These are phyloP conservation scores for Naganishia kalamii DNA, from an alignment of 768 basidiomycete species.

Conservation along the genomic window DNA sequence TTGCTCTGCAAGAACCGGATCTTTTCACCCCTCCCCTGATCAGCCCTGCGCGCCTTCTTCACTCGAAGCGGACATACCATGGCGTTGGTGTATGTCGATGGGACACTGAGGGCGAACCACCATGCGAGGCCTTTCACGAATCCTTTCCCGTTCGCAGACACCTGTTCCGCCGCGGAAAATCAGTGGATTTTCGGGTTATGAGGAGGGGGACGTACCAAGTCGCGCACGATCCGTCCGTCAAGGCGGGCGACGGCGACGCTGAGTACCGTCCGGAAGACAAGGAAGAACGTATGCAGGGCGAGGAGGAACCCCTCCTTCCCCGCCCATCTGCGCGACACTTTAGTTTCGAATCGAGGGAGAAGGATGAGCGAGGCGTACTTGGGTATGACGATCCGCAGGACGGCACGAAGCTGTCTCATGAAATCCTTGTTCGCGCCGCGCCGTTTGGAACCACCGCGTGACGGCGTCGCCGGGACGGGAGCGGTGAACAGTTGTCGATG, in stretches of 20 bases:
- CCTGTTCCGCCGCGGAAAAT: slow-evolving; percentile 43
- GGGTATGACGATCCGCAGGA: slow-evolving; percentile 68
- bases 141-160: slow-evolving; percentile 74
- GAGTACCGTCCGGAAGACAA: slow-evolving; percentile 76
- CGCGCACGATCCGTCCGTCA: slow-evolving; percentile 81
- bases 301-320: slow-evolving; percentile 67
- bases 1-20: slow-evolving; percentile 83
- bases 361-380: slow-evolving; percentile 46
- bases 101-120: slow-evolving; percentile 87
- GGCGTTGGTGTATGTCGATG: slow-evolving; percentile 90
- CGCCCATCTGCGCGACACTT: slow-evolving; percentile 28
- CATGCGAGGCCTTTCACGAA: slow-evolving; percentile 72
- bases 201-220: slow-evolving; percentile 56
- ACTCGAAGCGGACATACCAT: slow-evolving; percentile 56
- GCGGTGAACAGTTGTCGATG: slow-evolving; percentile 60
- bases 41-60: background rate
- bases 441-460: slow-evolving; percentile 49
- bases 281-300: slow-evolving; percentile 71
- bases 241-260: slow-evolving; percentile 80
- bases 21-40: slow-evolving; percentile 48
- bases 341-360: background rate
- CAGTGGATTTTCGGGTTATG: background rate
- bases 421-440: slow-evolving; percentile 66
- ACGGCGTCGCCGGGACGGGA: slow-evolving; percentile 27
- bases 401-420: slow-evolving; percentile 64